Base-by-base conservation (phyloP, 192 early-diverging fungal genomes). In the Backusella mclennaniae region DNA sequence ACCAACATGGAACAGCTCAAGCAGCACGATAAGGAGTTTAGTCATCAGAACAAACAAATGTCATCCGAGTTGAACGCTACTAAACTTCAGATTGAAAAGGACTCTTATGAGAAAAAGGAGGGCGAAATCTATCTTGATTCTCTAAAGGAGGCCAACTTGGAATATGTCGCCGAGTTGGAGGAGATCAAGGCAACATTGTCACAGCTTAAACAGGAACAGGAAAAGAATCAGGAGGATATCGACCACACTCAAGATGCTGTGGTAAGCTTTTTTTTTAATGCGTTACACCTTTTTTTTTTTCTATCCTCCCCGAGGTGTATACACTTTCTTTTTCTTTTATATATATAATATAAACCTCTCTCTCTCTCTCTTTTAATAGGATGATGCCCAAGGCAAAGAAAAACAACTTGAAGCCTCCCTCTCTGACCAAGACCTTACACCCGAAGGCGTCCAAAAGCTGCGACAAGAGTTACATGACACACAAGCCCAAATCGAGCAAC, bases 71-170 rank as follows among this genome's bases (percentile, higher is more conserved):
- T 95, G 19, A 89, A 83, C 42, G 93, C 96, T 29, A 81, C 96
- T 63, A 90, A 91, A 72, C 82, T 97, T 39, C 90, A 95, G 81
- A 81, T 98, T 11, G 95, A 98, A 78, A 97, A 97, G 81, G 84
- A 94, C 7, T 86, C 86, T 17, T 97, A 96, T 82, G 94, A 94
- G 36, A 89, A 91, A 82, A 94, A 96, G 82, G 98, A 99, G 77
- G 89, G 89, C 33, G 83, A 89, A 73, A 96, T 99, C 72, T 94
- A 88, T 33, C 84, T 98, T 11, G 97, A 99, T 41, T 91, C 89
- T 80, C 80, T 97, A 42, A 94, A 92, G 66, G 96, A 98, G 75
- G 90, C 88, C 38, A 96, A 97, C 77, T 74, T 79, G 35, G 97
- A 98, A 72, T 84, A 95, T 38, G 83, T 82, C 35, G 84, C 83